Base-by-base conservation (phyloP, 257 asterid genomes). In the Forsythia suspensa region DNA sequence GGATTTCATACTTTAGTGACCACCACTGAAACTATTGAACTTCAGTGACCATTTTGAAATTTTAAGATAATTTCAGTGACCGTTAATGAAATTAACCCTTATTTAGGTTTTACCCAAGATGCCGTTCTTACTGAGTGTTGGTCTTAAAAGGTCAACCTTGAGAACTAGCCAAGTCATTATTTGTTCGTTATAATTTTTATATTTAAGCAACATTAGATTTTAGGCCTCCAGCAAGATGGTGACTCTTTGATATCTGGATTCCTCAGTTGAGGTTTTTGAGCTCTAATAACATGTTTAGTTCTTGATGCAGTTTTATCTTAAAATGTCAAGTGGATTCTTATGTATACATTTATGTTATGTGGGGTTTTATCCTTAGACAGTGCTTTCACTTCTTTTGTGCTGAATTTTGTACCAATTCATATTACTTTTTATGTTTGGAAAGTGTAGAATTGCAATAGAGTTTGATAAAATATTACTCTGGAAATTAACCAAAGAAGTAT, bases 401-500 rank as follows among this genome's bases (percentile, higher is more conserved):
- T 24, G 24, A 24, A 24, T 24, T 24, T 24, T 24, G 24, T 24
- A 24, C 0, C 24, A 24, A 24, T 24, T 24, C 24, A 24, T 24
- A 24, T 24, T 24, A 24, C 24, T 24, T 24, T 24, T 24, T 24
- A 24, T 24, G 24, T n/a, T 55, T 55, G 65, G 16, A n/a, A 55
- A 1, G 16, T 5, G 4, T 51, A 51, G 8, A 12, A 0, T 24
- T 55, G 3, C 4, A 5, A n/a, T 18, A 29, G 24, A 9, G 16
- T 55, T 55, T 55, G 65, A 3, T n/a, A 55, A 55, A 55, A 55
- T 18, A 6, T 5, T 55, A 21, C 63, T 11, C 46, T 21, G 39
- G 16, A 38, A 72, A 13, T 39, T 76, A 59, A 44, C 29, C 24
- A 42, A 13, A 18, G 43, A 73, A 40, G 77, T 67, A 78, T 84